Evolutionary conservation across 306 rosid genomes (phyloP), one percentile per base, ranked within the genome.

Genomic region (Dalbergia oliveri): DNA sequence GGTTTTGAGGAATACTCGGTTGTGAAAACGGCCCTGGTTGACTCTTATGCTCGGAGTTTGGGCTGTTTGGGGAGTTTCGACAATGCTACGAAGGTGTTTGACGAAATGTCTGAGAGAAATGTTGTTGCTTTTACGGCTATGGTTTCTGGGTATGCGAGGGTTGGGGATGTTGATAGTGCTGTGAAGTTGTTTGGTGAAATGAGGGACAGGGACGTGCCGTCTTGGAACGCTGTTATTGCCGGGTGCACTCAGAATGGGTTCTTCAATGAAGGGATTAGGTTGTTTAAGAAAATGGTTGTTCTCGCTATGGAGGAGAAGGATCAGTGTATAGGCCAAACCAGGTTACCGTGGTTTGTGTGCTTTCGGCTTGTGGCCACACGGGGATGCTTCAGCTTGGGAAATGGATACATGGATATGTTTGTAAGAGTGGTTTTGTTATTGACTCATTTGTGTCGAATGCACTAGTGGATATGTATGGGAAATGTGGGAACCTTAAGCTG

Each of bases 401-500:
- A 71, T 90, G 90, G 91, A 86, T 90, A 73, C 97, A 91, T 77
- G 87, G 92, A 69, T 94, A 91, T 86, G 45, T 89, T 73, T 85
- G 77, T 73, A 88, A 86, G 77, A 84, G 77, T 74, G 86, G 85
- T 33, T 79, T 88, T 56, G 53, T 56, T 37, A 71, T 76, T 4
- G 90, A 90, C 75, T 76, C 90, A 4, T 87, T 91, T 85, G 72
- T 87, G 10, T 83, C 82, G 8, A 94, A 88, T 77, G 92, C 94
- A 15, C 87, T 94, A 9, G 83, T 91, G 18, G 98, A 94, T 79
- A 91, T 89, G 98, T 94, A 94, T 67, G 98, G 93, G 65, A 94
- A 94, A 73, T 94, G 97, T 49, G 98, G 98, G 14, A 76, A 35
- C 75, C 85, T 94, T 31, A 84, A 76, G 69, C 69, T 73, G 14